phyloP scores from a whole-genome alignment of 208 protist species.

The Trypanosomatidae sp. region DNA sequence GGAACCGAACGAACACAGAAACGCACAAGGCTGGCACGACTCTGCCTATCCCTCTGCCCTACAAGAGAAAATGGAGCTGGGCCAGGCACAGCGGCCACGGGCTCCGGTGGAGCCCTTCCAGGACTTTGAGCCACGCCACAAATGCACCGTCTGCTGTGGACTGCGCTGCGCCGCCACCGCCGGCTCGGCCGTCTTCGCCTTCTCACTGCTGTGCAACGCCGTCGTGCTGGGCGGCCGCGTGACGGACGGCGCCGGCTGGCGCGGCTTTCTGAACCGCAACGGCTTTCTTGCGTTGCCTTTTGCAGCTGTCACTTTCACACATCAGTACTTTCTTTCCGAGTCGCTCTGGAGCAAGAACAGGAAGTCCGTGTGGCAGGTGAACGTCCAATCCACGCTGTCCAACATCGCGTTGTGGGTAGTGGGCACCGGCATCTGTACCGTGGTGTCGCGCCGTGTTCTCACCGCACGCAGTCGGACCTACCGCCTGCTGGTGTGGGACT shows the following conservation, averaged over 20 bases:
- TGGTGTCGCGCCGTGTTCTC: slow-evolving; percentile 44
- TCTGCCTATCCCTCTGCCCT: no score
- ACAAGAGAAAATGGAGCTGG: slow-evolving; percentile 84
- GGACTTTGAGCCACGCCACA: slow-evolving; percentile 56
- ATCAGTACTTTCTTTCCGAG: slow-evolving; percentile 80
- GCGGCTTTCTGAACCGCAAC: slow-evolving; percentile 67
- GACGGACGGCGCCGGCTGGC: slow-evolving; percentile 46
- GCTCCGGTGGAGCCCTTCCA: slow-evolving; percentile 43
- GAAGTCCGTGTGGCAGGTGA: slow-evolving; percentile 69
- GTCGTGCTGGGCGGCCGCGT: slow-evolving; percentile 45
- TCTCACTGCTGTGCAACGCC: slow-evolving; percentile 70
- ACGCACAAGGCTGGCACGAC: no score
- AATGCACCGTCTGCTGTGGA: slow-evolving; percentile 81
- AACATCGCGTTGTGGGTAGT: slow-evolving; percentile 61
- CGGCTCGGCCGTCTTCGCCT: slow-evolving; percentile 34
- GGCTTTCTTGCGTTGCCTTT: slow-evolving; percentile 65
- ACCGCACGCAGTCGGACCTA: slow-evolving; percentile 53
- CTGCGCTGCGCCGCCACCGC: slow-evolving; percentile 41
- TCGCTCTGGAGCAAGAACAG: slow-evolving; percentile 84
- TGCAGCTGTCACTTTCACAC: slow-evolving; percentile 74
- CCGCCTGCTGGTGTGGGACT: slow-evolving; percentile 79
- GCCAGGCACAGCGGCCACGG: slow-evolving; percentile 56
- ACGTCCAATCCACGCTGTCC: slow-evolving; percentile 58
- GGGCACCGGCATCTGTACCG: slow-evolving; percentile 45
- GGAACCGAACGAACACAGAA: no score